Conservation (phyloP, 495 filamentous ascomycete genomes). For the Aspergillus campestris region DNA sequence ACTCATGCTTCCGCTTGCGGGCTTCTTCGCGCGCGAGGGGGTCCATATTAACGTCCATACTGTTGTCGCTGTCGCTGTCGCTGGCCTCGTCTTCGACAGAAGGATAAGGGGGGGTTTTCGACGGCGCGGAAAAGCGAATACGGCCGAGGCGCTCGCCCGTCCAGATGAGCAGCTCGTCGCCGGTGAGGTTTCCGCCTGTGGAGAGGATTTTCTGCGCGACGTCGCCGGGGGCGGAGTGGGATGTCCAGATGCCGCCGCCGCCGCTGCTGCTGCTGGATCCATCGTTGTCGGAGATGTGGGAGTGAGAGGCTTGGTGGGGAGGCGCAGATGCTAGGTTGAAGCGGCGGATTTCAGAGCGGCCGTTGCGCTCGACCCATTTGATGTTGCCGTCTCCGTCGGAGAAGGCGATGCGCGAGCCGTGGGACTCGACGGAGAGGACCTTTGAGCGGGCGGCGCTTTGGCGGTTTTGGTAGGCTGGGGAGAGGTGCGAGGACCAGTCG, state of each 20-base stretch:
- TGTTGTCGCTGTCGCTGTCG: constrained; percentile 34
- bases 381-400: constrained; percentile 77
- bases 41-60: constrained; percentile 27
- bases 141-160: constrained; percentile 73
- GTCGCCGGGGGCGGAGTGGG: constrained; percentile 20
- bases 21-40: constrained; percentile 28
- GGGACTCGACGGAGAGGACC: constrained; percentile 72
- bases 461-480: constrained; percentile 57
- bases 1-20: constrained; percentile 33
- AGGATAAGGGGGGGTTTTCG: constrained; percentile 7
- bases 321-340: constrained; percentile 52
- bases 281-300: not conserved
- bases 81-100: constrained; percentile 38
- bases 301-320: constrained; percentile 12
- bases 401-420: constrained; percentile 77
- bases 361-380: constrained; percentile 90
- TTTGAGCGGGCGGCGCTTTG: constrained; percentile 76
- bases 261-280: constrained; percentile 1
- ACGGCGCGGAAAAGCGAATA: constrained; percentile 45
- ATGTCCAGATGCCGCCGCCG: constrained; percentile 23
- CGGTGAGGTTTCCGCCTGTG: constrained; percentile 39
- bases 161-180: constrained; percentile 68
- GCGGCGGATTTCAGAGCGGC: constrained; percentile 67
- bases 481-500: constrained; percentile 26
- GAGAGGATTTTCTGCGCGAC: constrained; percentile 67